Percentiles rank a stretch among this genome's conserved stretches.
Conservation (phyloP, 345 rosid genomes). For the Aquilaria malaccensis region DNA sequence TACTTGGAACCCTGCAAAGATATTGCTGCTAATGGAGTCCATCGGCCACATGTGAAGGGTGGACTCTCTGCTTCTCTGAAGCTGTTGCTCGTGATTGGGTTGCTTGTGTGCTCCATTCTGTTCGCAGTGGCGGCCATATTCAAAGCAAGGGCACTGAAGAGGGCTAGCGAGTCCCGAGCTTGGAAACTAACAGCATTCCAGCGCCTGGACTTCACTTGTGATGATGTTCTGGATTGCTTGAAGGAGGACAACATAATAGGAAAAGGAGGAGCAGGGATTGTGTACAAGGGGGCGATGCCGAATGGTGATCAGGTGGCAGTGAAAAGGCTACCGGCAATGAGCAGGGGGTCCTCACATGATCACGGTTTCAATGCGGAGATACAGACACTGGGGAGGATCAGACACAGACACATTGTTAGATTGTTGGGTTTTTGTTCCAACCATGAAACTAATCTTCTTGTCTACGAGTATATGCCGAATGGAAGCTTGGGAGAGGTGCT, state of each 20-base stretch:
- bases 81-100: conserved; percentile 68
- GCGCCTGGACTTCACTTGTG: conserved; percentile 77
- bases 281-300: conserved; percentile 74
- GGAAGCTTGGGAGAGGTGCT: conserved; percentile 90
- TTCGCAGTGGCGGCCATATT: conserved; percentile 80
- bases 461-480: conserved; percentile 86
- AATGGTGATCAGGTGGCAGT: conserved; percentile 79
- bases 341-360: conserved; percentile 88
- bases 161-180: conserved; percentile 74
- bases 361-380: conserved; percentile 97
- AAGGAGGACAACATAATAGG: conserved; percentile 92
- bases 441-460: conserved; percentile 84
- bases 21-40: conserved; percentile 43
- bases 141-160: conserved; percentile 75
- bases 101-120: conserved; percentile 75
- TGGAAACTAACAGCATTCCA: conserved; percentile 98
- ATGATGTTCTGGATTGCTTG: conserved; percentile 72
- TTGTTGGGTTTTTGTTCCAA: conserved; percentile 81
- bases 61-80: conserved; percentile 74
- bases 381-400: conserved; percentile 80
- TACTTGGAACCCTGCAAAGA: conserved; percentile 76
- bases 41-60: conserved; percentile 48
- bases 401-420: conserved; percentile 85
- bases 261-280: conserved; percentile 94
- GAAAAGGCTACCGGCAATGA: conserved; percentile 70